Base-by-base conservation (phyloP, 192 early-diverging fungal genomes). In the Lunasporangiospora selenospora region DNA sequence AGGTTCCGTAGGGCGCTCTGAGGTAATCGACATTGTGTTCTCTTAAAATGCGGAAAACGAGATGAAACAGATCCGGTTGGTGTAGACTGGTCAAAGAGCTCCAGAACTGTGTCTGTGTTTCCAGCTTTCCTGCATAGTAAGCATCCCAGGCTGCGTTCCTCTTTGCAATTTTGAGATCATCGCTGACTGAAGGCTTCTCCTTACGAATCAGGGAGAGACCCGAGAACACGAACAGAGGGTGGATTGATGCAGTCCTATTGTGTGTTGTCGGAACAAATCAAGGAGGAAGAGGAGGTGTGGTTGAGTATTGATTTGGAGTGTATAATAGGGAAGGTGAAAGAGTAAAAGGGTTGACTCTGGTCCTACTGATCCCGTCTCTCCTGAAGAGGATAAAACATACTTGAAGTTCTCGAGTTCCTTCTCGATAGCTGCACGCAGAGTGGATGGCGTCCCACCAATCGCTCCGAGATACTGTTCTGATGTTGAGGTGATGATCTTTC, bases 1-100 rank as follows among this genome's bases (percentile, higher is more conserved):
- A 91, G 23, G 89, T 78, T 32, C 86, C 87, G 62, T 93, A 93
- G 34, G 92, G 92, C 19, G 92, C 92, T 26, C 90, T 86, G 57
- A 93, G 85, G 55, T 81, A 89, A 60, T 94, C 90, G 30, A 87
- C 77, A 7, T 83, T 80, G 45, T 88, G 75, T 42, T 81, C 80
- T 36, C 81, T 80, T 42, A 94, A 82, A 15, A 93, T 87, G 41
- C 83, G 80, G 76, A 92, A 83, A 18, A 91, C 87, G 38, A 80
- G 81, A 55, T 84, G 83, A 26, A 89, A 46, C 54, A 90, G 51
- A 48, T 93, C 90, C 18, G 83, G 75, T 38, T 83, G 86, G 42
- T 83, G 80, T 26, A 86, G 54, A n/a, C 77, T 78, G 13, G 69
- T 73, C 27, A 83, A 76, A 4, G 64, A 60, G 48, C 61, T 65